These are phyloP conservation scores for Climacium dendroides DNA, from an alignment of 225 moss, liverwort and hornwort genomes.

Conservation along the genomic window DNA sequence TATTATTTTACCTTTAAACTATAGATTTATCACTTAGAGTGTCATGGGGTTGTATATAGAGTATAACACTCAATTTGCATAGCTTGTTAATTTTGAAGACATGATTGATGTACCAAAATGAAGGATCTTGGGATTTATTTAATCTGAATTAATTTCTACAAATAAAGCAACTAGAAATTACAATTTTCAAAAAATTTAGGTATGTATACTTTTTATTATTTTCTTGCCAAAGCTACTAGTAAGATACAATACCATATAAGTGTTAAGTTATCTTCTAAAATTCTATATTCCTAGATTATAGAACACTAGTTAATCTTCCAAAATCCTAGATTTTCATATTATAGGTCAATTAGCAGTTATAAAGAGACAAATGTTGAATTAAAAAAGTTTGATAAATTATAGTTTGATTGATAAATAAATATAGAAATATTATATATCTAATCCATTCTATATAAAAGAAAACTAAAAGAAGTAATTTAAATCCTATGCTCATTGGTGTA, in stretches of 20 bases:
- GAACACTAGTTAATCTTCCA: accelerated
- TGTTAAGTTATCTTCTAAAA: neutral
- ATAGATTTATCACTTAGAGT: accelerated
- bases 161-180: accelerated
- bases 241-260: accelerated
- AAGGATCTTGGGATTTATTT: neutral
- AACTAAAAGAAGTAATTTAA: neutral
- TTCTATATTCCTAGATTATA: neutral
- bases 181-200: neutral
- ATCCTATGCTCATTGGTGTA: neutral
- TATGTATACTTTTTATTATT: too few relatives aligned
- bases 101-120: accelerated
- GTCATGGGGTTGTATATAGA: too few relatives aligned
- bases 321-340: neutral
- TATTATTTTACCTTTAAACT: neutral
- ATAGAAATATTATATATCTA: neutral
- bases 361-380: neutral
- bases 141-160: neutral
- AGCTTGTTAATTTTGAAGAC: neutral
- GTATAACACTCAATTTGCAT: accelerated
- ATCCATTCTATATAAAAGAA: neutral
- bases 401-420: neutral
- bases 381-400: neutral
- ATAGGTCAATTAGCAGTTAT: neutral
- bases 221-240: too few relatives aligned